Conservation (phyloP, 1,284 basidiomycete genomes). For the Cryptococcus deneoformans region DNA sequence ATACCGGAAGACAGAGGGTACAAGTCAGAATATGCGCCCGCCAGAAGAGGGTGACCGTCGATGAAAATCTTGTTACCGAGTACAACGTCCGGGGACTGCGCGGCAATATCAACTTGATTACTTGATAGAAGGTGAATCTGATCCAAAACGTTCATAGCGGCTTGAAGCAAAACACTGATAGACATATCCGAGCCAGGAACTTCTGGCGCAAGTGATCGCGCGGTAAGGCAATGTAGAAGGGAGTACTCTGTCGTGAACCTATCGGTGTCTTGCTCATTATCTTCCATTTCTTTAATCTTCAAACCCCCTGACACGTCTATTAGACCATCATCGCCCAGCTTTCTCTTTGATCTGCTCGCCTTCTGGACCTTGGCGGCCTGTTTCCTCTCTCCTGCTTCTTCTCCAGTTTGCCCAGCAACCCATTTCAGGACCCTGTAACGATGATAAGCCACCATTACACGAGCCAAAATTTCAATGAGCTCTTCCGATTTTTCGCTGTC, state of each 20-base stretch:
- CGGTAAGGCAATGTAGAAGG: slow-evolving; percentile 65
- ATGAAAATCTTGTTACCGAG: slow-evolving; percentile 67
- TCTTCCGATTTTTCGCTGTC: slow-evolving; percentile 32
- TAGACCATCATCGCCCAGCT: slow-evolving; percentile 29
- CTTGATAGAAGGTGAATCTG: slow-evolving; percentile 12
- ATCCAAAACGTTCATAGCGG: slow-evolving; percentile 50
- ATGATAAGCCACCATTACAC: slow-evolving; percentile 41
- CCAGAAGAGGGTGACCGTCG: slow-evolving; percentile 62
- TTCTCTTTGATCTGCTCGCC: slow-evolving; percentile 17
- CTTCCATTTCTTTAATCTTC: not conserved
- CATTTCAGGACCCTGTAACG: slow-evolving; percentile 42
- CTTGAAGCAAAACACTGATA: slow-evolving; percentile 62
- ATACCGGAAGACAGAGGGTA: slow-evolving; percentile 72
- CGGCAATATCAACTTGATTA: slow-evolving; percentile 25
- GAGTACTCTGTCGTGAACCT: slow-evolving; percentile 57
- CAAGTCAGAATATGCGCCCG: slow-evolving; percentile 65
- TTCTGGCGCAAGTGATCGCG: slow-evolving; percentile 32
- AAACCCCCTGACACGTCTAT: slow-evolving; percentile 48
- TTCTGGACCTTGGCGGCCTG: slow-evolving; percentile 4
- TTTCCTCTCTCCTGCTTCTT: slow-evolving; percentile 20
- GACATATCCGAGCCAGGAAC: slow-evolving; percentile 56
- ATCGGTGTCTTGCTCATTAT: slow-evolving; percentile 24
- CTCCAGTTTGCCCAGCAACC: slow-evolving; percentile 34
- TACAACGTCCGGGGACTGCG: slow-evolving; percentile 56
- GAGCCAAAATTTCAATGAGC: slow-evolving; percentile 32